phyloP scores from a whole-genome alignment of 2,329 filamentous ascomycete genomes.

The Alternaria arborescens region DNA sequence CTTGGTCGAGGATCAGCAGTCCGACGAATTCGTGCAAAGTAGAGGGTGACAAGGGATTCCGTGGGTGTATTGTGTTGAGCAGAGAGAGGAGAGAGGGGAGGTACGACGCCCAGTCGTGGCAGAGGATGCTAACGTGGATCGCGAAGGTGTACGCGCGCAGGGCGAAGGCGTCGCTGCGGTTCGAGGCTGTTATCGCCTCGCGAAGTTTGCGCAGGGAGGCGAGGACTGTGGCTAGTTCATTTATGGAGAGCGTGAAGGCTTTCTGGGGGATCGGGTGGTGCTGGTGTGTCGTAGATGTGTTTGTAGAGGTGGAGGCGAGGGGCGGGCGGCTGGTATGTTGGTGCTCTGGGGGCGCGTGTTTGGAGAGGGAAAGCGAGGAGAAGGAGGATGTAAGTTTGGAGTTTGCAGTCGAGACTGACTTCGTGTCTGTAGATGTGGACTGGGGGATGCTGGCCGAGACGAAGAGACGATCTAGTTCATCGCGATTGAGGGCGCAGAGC shows the following conservation, averaged over 20 bases:
- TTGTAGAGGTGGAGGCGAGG: conserved; percentile 4
- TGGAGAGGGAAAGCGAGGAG: conserved; percentile 28
- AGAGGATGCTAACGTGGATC: conserved; percentile 82
- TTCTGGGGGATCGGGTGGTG: conserved; percentile 37
- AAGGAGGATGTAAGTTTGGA: conserved; percentile 22
- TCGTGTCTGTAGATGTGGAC: neutral
- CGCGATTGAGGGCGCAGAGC: conserved; percentile 80
- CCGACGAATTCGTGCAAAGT: conserved; percentile 81
- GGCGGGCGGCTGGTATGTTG: conserved; percentile 2
- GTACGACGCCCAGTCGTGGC: conserved; percentile 86
- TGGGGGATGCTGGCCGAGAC: conserved; percentile 63
- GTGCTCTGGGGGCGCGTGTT: conserved; percentile 26
- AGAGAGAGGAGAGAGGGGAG: conserved; percentile 85
- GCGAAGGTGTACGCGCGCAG: conserved; percentile 92
- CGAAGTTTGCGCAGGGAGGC: conserved; percentile 89
- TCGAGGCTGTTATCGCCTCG: conserved; percentile 84
- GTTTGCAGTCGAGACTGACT: conserved; percentile 13
- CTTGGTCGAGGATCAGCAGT: conserved; percentile 86
- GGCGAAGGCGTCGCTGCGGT: conserved; percentile 80
- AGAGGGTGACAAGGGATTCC: conserved; percentile 71
- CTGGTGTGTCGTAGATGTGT: conserved; percentile 6
- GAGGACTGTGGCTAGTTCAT: conserved; percentile 77
- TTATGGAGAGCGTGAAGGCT: conserved; percentile 39
- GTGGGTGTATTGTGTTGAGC: conserved; percentile 73
- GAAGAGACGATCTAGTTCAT: conserved; percentile 79